Evolutionary conservation across 495 filamentous ascomycete genomes (phyloP), one percentile per base, ranked within the genome.

Genomic region (Friedmanniomyces simplex): DNA sequence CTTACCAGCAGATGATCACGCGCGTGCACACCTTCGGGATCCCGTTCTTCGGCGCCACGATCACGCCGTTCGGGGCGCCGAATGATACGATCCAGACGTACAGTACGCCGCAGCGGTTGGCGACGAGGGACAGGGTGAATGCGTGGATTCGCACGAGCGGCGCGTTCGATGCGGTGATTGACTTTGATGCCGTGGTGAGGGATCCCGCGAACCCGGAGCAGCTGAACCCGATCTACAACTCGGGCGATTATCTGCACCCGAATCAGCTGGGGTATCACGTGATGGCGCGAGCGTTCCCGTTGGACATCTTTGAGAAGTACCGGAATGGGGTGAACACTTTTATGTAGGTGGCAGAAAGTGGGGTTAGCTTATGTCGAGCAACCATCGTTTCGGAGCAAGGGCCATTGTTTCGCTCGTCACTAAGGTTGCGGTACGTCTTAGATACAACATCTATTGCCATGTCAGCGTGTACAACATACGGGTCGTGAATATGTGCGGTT

Each of bases 161-260:
- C 0, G 66, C 68, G 14, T 87, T 87, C 60, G 82, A 84, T 64
- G 74, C 69, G 0, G 74, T 82, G 3, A 67, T 88, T 42, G 85
- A 89, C 64, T 87, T 89, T 60, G 79, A 81, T 61, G 68, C 62
- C 45, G 67, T 81, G 22, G 48, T 87, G 47, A 72, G 77, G 25
- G 77, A 86, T 67, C 72, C 74, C 13, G 61, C 66, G 0, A 70
- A 74, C 28, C 63, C 67, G 25, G 70, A 67, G 53, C 56, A 70
- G 61, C 59, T 88, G 59, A 70, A 69, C 39, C 62, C 47, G 18
- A 59, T 75, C 64, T 86, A 74, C 65, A 78, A 88, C 58, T 79
- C 82, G 2, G 86, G 86, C 0, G 86, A 88, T 69, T 80, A 80
- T 64, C 66, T 89, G 63, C 85, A 89, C 73, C 83, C 83, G 0